Evolutionary conservation across 2,329 filamentous ascomycete genomes (phyloP).

Genomic region (Xylaria sp.): DNA sequence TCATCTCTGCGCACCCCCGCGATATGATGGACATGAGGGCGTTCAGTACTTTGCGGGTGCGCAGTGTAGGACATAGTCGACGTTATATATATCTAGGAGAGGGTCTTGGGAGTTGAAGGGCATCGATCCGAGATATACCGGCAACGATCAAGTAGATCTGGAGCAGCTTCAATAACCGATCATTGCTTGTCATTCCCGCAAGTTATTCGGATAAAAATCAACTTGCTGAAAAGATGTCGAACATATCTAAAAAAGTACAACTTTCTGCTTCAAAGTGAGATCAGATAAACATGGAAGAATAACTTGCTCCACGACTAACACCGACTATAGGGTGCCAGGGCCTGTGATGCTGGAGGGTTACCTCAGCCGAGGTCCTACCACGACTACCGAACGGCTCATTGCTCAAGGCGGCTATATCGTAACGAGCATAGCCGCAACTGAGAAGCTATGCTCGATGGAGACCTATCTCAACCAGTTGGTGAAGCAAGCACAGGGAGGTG

Average conservation of each 20-base stretch:
- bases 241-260: background rate
- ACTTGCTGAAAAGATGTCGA: background rate
- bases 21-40: slow-evolving; percentile 19
- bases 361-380: slow-evolving; percentile 28
- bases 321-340: slow-evolving; percentile 7
- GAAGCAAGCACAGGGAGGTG: slow-evolving; percentile 16
- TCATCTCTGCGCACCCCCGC: background rate
- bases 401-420: background rate
- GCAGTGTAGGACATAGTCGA: slow-evolving; percentile 12
- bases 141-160: background rate
- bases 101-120: background rate
- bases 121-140: background rate
- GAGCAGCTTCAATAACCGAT: background rate
- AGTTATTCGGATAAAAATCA: background rate
- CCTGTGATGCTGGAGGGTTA: slow-evolving; percentile 35
- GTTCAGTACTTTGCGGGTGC: slow-evolving; percentile 20
- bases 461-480: slow-evolving; percentile 29
- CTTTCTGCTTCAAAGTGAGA: slow-evolving; percentile 8
- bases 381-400: slow-evolving; percentile 33
- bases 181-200: background rate
- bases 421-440: slow-evolving; percentile 15
- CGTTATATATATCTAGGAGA: slow-evolving; percentile 12
- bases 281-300: background rate
- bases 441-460: slow-evolving; percentile 22
- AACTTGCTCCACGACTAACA: background rate